Base-by-base conservation (phyloP, 257 asterid species). In the Nyctanthes arbortristis region DNA sequence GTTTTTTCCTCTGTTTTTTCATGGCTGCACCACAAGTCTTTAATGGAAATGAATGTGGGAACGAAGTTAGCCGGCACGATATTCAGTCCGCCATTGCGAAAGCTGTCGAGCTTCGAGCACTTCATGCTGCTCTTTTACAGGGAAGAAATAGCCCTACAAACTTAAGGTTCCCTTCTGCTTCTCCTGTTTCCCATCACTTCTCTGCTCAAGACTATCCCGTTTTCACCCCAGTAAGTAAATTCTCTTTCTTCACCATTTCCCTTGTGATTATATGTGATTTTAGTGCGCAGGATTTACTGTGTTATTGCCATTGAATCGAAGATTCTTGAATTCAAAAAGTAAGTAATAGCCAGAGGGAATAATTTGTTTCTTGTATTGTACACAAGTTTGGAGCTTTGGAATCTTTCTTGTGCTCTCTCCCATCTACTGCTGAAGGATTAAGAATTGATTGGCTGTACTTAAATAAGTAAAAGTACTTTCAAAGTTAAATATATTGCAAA, bases 201-300 rank as follows among this genome's bases (percentile, higher is more conserved):
- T 89, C 96, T 14, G 89, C 99, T 0, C 97, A 88, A 37, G 99
- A 93, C 70, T 93, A 91, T 76, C 97, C 97, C 16, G 92, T 91
- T 82, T 93, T 93, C 25, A 91, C 96, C 59, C 97, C 97, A 5
- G 99, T 93, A 72, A 88, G 88, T 81, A n/a, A n/a, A n/a, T 20
- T 7, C 24, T 8, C 9, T 54, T 29, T 28, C 52, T 34, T 7
- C 22, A 20, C 30, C 40, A 4, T 39, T 2, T 1, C 65, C 35
- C 37, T 54, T 32, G 10, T 20, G n/a, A 4, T 30, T 0, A 1
- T 25, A 9, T 29, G 55, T 13, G 43, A 2, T 66, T 39, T 61
- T 27, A 20, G 55, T n/a, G 12, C n/a, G 43, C 55, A 14, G 29
- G 7, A 65, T 28, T 63, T 34, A 8, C 31, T 7, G 59, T 24